These are phyloP conservation scores for Clarkia xantiana DNA, from an alignment of 345 rosid species.

Conservation along the genomic window DNA sequence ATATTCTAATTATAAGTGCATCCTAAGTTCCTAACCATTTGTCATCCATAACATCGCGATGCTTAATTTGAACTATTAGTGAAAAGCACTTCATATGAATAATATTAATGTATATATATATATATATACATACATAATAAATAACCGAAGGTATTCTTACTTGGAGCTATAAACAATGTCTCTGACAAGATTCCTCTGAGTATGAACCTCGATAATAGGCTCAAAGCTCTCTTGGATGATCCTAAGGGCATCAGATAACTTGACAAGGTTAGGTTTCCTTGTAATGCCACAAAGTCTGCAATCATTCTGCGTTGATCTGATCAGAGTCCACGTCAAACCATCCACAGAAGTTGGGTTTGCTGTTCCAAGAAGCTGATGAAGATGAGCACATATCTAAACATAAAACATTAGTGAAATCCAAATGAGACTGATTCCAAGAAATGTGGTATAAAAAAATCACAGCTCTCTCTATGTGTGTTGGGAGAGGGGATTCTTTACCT, in stretches of 20 bases:
- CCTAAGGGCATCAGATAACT: conserved; percentile 23
- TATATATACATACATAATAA: not conserved
- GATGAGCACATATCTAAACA: conserved; percentile 19
- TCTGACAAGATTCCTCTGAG: conserved; percentile 26
- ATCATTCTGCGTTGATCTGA: conserved; percentile 16
- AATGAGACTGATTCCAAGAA: not conserved
- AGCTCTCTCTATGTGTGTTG: not conserved
- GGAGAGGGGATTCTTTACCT: conserved; percentile 13
- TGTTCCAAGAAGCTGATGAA: conserved; percentile 36
- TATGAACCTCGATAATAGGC: conserved; percentile 23
- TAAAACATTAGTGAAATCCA: conserved; percentile 10
- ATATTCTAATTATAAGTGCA: too few relatives aligned
- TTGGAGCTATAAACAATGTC: conserved; percentile 27
- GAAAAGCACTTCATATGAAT: not conserved
- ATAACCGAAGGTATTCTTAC: conserved; percentile 15
- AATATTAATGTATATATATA: too few relatives aligned
- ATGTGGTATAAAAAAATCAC: not conserved
- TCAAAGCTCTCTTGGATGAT: conserved; percentile 37
- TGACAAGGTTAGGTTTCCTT: conserved; percentile 15
- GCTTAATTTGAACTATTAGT: not conserved
- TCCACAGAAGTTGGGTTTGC: conserved; percentile 28
- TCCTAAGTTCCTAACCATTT: not conserved
- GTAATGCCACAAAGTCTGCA: conserved; percentile 12
- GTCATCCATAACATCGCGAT: not conserved
- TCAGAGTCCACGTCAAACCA: conserved; percentile 43